phyloP scores from a whole-genome alignment of 441 rosid genomes.

The Euphorbia corollata region DNA sequence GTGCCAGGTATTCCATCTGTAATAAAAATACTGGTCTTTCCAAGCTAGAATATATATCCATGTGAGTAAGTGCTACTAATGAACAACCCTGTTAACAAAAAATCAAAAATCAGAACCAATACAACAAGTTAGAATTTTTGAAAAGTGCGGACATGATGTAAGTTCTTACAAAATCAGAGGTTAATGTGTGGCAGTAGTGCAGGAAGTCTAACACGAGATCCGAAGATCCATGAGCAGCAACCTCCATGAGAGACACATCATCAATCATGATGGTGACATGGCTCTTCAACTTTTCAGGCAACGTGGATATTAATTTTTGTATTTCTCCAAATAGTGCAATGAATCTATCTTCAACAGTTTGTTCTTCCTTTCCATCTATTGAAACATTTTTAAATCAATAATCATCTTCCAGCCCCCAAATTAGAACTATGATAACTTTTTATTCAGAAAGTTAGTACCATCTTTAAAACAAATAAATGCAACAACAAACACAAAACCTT shows the following conservation, averaged over 20 bases:
- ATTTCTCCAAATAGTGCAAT: slow-evolving; percentile 46
- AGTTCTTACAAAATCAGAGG: slow-evolving; percentile 56
- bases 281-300: slow-evolving; percentile 38
- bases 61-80: slow-evolving; percentile 57
- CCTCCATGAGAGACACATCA: slow-evolving; percentile 79
- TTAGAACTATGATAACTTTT: not conserved
- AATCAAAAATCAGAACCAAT: slow-evolving; percentile 1
- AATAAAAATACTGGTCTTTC: slow-evolving; percentile 46
- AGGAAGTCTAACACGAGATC: slow-evolving; percentile 64
- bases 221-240: slow-evolving; percentile 54
- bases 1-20: slow-evolving; percentile 61
- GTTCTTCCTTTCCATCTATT: slow-evolving; percentile 41
- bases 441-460: not conserved
- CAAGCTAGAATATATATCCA: slow-evolving; percentile 53
- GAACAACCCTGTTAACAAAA: slow-evolving; percentile 54
- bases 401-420: too few relatives aligned
- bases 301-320: slow-evolving; percentile 30
- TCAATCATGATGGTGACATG: slow-evolving; percentile 66
- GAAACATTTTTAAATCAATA: slow-evolving; percentile 16
- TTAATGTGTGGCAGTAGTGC: slow-evolving; percentile 73
- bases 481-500: not conserved
- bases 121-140: not conserved
- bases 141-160: not conserved
- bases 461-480: not conserved
- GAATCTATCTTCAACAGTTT: slow-evolving; percentile 33